Conservation (phyloP, 352 stramenopile species). For the Blastocystis sp. region DNA sequence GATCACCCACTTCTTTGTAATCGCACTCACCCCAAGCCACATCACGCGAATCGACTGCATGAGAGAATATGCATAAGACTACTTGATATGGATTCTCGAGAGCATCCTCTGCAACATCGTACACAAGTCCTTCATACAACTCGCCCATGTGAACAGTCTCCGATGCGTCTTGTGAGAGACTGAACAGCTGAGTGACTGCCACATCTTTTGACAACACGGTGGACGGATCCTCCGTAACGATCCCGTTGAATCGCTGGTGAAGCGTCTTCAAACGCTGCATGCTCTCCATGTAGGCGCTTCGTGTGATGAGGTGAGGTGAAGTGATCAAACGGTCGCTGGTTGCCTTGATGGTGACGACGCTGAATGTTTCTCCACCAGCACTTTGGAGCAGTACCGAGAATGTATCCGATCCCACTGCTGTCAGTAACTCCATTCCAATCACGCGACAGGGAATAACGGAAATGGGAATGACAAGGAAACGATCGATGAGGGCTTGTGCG, state of each 20-base stretch:
- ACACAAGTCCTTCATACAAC: background rate
- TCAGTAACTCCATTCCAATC: background rate
- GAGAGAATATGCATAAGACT: background rate
- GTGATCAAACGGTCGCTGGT: background rate
- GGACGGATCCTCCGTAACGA: background rate
- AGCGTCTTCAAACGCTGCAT: background rate
- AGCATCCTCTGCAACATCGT: constrained; percentile 20
- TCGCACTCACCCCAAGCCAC: background rate
- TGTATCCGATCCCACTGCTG: background rate
- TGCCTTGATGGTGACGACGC: background rate
- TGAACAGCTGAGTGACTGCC: background rate
- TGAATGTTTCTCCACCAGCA: background rate
- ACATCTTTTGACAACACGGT: background rate
- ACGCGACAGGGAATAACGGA: background rate
- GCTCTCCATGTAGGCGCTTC: background rate
- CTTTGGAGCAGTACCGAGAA: background rate
- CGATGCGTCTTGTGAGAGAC: background rate
- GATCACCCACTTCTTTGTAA: background rate
- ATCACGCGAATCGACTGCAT: constrained; percentile 9
- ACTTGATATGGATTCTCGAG: constrained; percentile 46
- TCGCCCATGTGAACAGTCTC: background rate
- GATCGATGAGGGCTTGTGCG: background rate
- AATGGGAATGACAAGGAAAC: background rate
- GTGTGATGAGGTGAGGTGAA: background rate
- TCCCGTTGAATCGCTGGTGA: constrained; percentile 5